Percentiles rank a stretch among this genome's conserved stretches.
Evolutionary conservation across 495 filamentous ascomycete genomes (phyloP).

Genomic region (Neurospora intermedia): DNA sequence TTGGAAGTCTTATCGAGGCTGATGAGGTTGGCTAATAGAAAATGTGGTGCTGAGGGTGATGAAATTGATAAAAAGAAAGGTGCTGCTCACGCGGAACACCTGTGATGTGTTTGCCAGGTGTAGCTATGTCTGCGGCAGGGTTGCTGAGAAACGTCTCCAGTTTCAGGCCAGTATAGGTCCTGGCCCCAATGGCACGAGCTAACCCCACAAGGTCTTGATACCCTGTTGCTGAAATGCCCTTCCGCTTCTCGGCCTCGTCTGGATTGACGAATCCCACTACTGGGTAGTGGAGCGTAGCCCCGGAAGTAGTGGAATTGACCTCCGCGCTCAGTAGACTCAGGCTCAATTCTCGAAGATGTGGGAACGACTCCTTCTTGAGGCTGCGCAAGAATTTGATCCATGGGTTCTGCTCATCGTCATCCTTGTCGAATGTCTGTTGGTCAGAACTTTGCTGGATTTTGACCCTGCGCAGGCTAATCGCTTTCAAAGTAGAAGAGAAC

Average conservation of each 20-base stretch:
- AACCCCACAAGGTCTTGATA: background rate
- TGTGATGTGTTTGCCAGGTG: background rate
- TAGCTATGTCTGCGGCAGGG: background rate
- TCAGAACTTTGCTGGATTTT: background rate
- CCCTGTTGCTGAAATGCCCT: background rate
- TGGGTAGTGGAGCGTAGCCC: background rate
- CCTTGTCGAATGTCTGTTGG: background rate
- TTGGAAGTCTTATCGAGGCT: background rate
- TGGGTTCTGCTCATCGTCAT: background rate
- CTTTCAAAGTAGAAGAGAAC: background rate
- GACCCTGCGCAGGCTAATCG: background rate
- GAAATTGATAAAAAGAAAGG: background rate
- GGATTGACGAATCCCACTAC: background rate
- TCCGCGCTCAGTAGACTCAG: background rate
- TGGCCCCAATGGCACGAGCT: background rate
- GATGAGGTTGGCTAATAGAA: background rate
- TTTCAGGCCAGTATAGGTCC: background rate
- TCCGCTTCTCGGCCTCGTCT: background rate
- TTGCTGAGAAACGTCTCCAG: background rate
- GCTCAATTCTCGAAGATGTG: background rate
- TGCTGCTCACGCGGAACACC: background rate
- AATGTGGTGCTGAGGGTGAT: background rate
- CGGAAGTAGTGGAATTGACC: background rate
- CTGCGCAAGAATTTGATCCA: background rate
- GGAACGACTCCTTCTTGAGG: background rate